Base-by-base conservation (phyloP, 306 rosid species). In the Senna siamea region DNA sequence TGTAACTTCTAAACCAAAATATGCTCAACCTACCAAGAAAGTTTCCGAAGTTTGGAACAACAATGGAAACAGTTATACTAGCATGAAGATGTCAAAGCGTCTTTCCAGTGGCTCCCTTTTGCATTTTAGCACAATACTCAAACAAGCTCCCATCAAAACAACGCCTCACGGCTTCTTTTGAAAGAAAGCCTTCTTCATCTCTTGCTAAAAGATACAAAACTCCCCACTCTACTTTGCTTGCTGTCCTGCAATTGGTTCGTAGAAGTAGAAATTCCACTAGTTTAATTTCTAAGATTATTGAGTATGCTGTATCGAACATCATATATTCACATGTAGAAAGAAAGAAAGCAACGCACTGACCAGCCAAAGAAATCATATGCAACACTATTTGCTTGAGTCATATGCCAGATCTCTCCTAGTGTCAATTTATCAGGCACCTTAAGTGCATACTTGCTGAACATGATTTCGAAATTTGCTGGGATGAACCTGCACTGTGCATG, bases 141-240 rank as follows among this genome's bases (percentile, higher is more conserved):
- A 89, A 91, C 55, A 91, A 70, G 85, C 91, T 89, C 19, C 97
- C 97, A 77, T 89, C 92, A 22, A 89, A 91, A 70, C 97, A 89
- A 32, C 92, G 92, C 51, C 97, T 85, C 77, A 91, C 89, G 4
- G 89, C 97, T 79, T 91, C 92, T 82, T 87, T 91, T 53, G 97
- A 79, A 56, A 91, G 74, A 79, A 66, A 81, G 4, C 95, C 95
- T 48, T 85, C 65, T 11, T 81, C 95, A 46, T 89, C 95, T 75
- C 76, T 87, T 10, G 89, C 97, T 20, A 91, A 82, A 57, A 87
- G 2, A 65, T 91, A 89, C 78, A 91, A 81, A 43, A 76, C 79
- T 54, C 88, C 90, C 95, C 95, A 87, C 82, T 91, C 95, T 34
- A 87, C 5, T 79, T 89, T 91, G 59, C 91, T 84, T 2, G 85